Evolutionary conservation across 495 filamentous ascomycete genomes (phyloP).

Genomic region (Pyrenula aspistea): DNA sequence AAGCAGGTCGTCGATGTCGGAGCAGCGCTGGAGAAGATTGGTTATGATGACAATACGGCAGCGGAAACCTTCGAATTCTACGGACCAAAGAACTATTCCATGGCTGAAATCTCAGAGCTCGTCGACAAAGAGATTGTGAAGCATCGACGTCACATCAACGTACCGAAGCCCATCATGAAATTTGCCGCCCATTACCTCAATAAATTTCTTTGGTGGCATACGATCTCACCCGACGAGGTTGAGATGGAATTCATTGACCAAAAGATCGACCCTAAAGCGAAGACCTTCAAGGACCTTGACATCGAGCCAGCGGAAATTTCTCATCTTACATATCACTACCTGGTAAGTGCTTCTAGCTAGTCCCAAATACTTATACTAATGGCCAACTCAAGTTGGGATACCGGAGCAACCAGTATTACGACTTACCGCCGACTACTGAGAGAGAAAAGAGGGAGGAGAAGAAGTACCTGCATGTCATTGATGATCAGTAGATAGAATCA

Average conservation of each 20-base stretch:
- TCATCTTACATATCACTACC: slow-evolving; percentile 78
- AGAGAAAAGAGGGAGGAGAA: slow-evolving; percentile 88
- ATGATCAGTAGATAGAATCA: slow-evolving; percentile 53
- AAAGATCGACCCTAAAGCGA: slow-evolving; percentile 76
- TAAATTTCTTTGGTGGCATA: slow-evolving; percentile 76
- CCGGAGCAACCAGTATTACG: slow-evolving; percentile 72
- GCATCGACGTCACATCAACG: slow-evolving; percentile 78
- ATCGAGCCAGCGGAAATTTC: slow-evolving; percentile 77
- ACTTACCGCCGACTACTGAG: slow-evolving; percentile 87
- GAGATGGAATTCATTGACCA: slow-evolving; percentile 94
- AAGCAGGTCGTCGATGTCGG: slow-evolving; percentile 75
- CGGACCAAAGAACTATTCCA: slow-evolving; percentile 86
- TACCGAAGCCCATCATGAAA: slow-evolving; percentile 71
- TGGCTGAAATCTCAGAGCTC: slow-evolving; percentile 70
- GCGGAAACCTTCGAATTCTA: slow-evolving; percentile 90
- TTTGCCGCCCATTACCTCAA: slow-evolving; percentile 61
- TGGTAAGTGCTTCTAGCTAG: slow-evolving; percentile 47
- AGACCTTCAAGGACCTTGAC: slow-evolving; percentile 89
- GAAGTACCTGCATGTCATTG: slow-evolving; percentile 90
- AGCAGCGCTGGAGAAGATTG: slow-evolving; percentile 73
- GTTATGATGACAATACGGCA: slow-evolving; percentile 79
- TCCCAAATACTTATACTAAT: slow-evolving; percentile 2
- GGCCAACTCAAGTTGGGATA: slow-evolving; percentile 55
- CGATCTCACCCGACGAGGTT: slow-evolving; percentile 71
- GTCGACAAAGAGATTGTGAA: slow-evolving; percentile 90